Evolutionary conservation across 2,329 filamentous ascomycete species (phyloP).

Genomic region (Dothiorella sarmentorum): DNA sequence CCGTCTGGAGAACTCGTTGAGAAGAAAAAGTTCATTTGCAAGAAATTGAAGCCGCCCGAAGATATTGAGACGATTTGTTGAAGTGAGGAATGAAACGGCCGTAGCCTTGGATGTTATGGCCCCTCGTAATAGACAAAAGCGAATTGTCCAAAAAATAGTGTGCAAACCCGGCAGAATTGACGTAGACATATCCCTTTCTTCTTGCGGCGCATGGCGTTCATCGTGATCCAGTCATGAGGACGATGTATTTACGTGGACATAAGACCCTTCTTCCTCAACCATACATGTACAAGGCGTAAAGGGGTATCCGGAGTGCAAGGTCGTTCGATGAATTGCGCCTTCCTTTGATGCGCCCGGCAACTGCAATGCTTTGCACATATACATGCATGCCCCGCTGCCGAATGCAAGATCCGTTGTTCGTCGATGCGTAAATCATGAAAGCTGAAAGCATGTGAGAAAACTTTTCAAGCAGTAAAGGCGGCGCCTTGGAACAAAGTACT

Average conservation of each 20-base stretch:
- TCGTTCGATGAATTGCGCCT: constrained; percentile 1
- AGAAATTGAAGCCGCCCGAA: neutral
- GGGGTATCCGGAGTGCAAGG: constrained; percentile 8
- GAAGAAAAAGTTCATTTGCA: neutral
- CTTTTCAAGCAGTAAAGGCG: neutral
- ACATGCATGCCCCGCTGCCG: neutral
- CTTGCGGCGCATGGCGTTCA: neutral
- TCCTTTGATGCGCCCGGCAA: neutral
- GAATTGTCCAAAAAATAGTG: neutral
- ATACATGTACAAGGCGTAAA: constrained; percentile 8
- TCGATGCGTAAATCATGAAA: constrained; percentile 10
- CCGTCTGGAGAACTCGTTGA: neutral
- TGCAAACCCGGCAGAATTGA: neutral
- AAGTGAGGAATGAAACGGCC: neutral
- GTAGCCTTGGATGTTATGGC: neutral
- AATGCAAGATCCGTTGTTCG: neutral
- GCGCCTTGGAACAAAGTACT: neutral
- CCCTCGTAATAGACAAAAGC: neutral
- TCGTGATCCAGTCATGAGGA: neutral
- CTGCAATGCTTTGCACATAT: neutral
- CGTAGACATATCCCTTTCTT: neutral
- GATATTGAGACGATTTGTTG: neutral
- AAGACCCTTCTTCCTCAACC: constrained; percentile 1
- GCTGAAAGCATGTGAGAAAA: neutral
- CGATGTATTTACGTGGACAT: constrained; percentile 4